Evolutionary conservation across 352 stramenopile species (phyloP), one percentile per base, ranked within the genome.

Genomic region (Halophytophthora batemanensis): DNA sequence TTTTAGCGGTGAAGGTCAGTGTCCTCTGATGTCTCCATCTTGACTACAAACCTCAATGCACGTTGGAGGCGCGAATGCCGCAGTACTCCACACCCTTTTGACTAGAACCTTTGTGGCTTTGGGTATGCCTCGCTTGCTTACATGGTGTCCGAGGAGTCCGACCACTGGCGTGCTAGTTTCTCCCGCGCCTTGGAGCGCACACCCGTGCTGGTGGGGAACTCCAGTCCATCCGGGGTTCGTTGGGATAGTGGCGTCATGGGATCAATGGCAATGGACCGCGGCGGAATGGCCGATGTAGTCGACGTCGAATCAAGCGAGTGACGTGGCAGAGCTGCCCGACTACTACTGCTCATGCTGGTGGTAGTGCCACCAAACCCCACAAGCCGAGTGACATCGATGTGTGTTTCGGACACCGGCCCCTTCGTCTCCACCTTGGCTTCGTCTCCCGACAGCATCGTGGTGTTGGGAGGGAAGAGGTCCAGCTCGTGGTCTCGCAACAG

Each of bases 151-250:
- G 63, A 76, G 13, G 51, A 56, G 10, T 70, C 71, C 19, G 76
- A 84, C 76, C 76, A 87, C 25, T 87, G 64, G 15, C 71, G 69
- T 11, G 76, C 76, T 7, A 87, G 56, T 15, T 85, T 70, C 53
- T 82, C 76, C 2, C 76, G 76, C 50, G 76, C 72, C 35, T 83
- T 81, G 1, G 76, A 70, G 3, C 76, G 73, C 21, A 72, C 61
- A 13, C 76, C 73, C 21, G 72, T 66, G 48, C 76, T 87, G 4
- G 52, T 79, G 3, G 76, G 68, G 42, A 77, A 64, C 21, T 84
- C 71, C 39, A 74, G 50, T 11, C 75, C 62, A 39, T 55, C 61
- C 7, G 59, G 50, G 7, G 50, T 45, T 12, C 41, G 56, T 28
- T 58, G 47, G 14, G 65, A 70, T 1, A 73, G 53, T 2, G 74